phyloP scores from a whole-genome alignment of 768 basidiomycete species.

The Agrocybe chaxingu region DNA sequence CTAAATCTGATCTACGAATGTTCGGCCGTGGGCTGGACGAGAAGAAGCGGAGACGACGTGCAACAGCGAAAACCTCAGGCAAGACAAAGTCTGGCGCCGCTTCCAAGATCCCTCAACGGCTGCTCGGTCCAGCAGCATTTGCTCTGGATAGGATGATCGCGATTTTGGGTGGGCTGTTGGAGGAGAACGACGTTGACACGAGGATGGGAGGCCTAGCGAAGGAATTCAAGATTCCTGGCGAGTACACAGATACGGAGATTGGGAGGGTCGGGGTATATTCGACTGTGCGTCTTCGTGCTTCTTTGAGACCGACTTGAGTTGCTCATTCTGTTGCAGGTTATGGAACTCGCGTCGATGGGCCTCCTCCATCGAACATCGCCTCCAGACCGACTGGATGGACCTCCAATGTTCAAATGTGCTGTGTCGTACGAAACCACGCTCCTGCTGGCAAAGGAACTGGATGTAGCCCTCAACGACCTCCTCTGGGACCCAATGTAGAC shows the following conservation, averaged over 20 bases:
- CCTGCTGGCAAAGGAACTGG: conserved; percentile 55
- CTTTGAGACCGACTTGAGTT: conserved; percentile 1
- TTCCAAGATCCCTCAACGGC: conserved; percentile 65
- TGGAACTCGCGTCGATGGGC: conserved; percentile 61
- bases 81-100: conserved; percentile 37
- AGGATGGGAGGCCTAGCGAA: conserved; percentile 35
- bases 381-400: conserved; percentile 62
- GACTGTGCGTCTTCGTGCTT: conserved; percentile 41
- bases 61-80: conserved; percentile 26
- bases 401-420: conserved; percentile 71
- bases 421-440: conserved; percentile 58
- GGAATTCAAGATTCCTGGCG: conserved; percentile 56
- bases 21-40: conserved; percentile 76
- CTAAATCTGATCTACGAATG: conserved; percentile 76
- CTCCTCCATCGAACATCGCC: conserved; percentile 64
- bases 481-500: conserved; percentile 58
- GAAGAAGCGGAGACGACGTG: conserved; percentile 51
- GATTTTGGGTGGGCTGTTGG: conserved; percentile 72
- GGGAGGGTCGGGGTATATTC: conserved; percentile 56
- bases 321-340: conserved; percentile 42
- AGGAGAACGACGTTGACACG: conserved; percentile 63
- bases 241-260: conserved; percentile 74
- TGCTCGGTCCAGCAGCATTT: conserved; percentile 77
- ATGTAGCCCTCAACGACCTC: conserved; percentile 58
- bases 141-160: conserved; percentile 78